Base-by-base conservation (phyloP, 2,329 filamentous ascomycete species). In the Fusarium musae region DNA sequence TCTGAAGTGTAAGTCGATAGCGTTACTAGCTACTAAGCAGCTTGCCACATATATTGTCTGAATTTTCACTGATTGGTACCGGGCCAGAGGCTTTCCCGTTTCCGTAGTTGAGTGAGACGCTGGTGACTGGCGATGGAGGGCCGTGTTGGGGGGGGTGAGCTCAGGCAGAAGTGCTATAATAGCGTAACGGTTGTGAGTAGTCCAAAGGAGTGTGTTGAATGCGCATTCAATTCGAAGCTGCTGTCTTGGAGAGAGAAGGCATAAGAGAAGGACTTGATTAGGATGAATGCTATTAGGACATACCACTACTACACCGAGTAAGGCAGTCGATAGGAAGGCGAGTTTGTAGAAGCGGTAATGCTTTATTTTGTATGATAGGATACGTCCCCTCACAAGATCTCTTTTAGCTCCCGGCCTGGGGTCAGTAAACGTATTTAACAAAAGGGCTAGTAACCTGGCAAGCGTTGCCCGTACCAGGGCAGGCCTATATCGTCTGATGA, bases 401-500 rank as follows among this genome's bases (percentile, higher is more conserved):
- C 66, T 70, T 60, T 78, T 77, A 74, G 73, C 57, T 77, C 71
- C 75, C 65, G 76, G 76, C 70, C 74, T 69, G 75, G 75, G 75
- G 76, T 78, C 64, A 71, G 66, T 75, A 75, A 70, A 75, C 61
- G 74, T 77, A 78, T 78, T 78, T 78, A 78, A 78, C 66, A 75
- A 69, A 75, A 76, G 69, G 66, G 63, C 73, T 76, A 78, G 66
- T 70, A 76, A 78, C 73, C 71, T 66, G 66, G 73, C 63, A 70
- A 71, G 63, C 66, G 64, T 74, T 74, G 68, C 73, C 66, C 65
- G 76, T 64, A 63, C 66, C 70, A 70, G 76, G 75, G 72, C 73
- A 67, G 72, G 73, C 73, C 73, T 78, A 70, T 72, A 78, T 78
- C 76, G 76, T 78, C 76, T 76, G 76, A 78, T 78, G 77, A 77